These are phyloP conservation scores for Mycena rebaudengoi DNA, from an alignment of 768 basidiomycete species.

Conservation along the genomic window DNA sequence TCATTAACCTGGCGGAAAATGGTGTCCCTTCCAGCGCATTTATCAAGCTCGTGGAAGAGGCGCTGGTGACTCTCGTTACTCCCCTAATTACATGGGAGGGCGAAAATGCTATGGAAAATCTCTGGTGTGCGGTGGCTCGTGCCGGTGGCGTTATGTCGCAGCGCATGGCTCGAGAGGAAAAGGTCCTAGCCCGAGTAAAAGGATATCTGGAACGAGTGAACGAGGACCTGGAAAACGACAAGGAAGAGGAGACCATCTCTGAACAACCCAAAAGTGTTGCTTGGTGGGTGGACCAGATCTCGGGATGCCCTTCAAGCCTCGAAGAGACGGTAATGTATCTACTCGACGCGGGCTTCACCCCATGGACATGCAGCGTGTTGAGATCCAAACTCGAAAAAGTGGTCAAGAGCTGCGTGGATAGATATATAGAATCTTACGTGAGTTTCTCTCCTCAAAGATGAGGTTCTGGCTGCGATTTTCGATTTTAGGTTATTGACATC, in stretches of 20 bases:
- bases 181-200: slow-evolving; percentile 49
- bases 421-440: slow-evolving; percentile 51
- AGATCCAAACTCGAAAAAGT: slow-evolving; percentile 62
- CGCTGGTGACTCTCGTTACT: slow-evolving; percentile 31
- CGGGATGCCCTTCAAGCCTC: slow-evolving; percentile 67
- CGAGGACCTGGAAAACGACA: slow-evolving; percentile 48
- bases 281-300: slow-evolving; percentile 75
- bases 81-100: slow-evolving; percentile 57
- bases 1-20: slow-evolving; percentile 73
- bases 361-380: slow-evolving; percentile 56
- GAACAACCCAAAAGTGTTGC: slow-evolving; percentile 60
- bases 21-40: slow-evolving; percentile 58
- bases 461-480: too few relatives aligned
- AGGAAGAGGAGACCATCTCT: slow-evolving; percentile 44
- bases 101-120: slow-evolving; percentile 45
- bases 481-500: too few relatives aligned
- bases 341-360: slow-evolving; percentile 67
- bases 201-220: slow-evolving; percentile 51
- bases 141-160: slow-evolving; percentile 52
- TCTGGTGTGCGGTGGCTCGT: slow-evolving; percentile 51
- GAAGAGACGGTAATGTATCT: slow-evolving; percentile 70
- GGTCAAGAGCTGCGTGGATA: slow-evolving; percentile 52
- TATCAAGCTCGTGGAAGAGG: slow-evolving; percentile 41
- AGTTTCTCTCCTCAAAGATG: too few relatives aligned
- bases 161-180: slow-evolving; percentile 48